Percentiles rank a stretch among this genome's conserved stretches.
Evolutionary conservation across 371 early-diverging fungal species (phyloP).

Genomic region (Globomyces sp.): DNA sequence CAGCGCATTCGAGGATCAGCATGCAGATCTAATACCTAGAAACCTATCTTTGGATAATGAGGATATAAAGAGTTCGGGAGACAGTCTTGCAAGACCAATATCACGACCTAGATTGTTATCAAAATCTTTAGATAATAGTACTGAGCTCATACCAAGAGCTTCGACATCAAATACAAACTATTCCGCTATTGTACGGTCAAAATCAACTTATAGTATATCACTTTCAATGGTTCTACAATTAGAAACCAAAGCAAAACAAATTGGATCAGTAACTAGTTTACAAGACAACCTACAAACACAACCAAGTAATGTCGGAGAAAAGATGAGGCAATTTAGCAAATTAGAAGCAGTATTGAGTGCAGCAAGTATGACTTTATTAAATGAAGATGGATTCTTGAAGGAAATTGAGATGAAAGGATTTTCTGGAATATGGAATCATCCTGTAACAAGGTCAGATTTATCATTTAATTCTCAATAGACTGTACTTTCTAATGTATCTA

Average conservation of each 20-base stretch:
- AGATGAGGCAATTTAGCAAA: neutral
- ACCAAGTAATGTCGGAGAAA: too few species aligned
- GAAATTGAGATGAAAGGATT: conserved; percentile 35
- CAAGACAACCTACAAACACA: too few species aligned
- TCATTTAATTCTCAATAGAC: conserved; percentile 18
- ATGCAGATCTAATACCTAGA: neutral
- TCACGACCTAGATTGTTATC: conserved; percentile 1
- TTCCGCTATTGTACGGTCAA: neutral
- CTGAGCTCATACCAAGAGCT: neutral
- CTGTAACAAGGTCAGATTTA: conserved; percentile 29
- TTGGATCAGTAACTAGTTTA: too few species aligned
- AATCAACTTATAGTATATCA: conserved; percentile 1
- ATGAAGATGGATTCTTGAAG: conserved; percentile 29
- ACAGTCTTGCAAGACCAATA: neutral
- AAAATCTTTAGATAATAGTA: neutral
- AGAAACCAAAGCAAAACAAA: conserved; percentile 1
- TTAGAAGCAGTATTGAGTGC: conserved; percentile 9
- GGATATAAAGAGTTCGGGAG: too few species aligned
- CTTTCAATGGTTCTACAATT: neutral
- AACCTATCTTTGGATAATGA: neutral
- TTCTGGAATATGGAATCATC: conserved; percentile 42
- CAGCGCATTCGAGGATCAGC: neutral
- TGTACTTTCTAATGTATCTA: conserved; percentile 45
- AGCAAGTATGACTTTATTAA: conserved; percentile 8
- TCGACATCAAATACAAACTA: conserved; percentile 5